Evolutionary conservation across 192 early-diverging fungal species (phyloP).

Genomic region (Hyaloraphidium curvatum): DNA sequence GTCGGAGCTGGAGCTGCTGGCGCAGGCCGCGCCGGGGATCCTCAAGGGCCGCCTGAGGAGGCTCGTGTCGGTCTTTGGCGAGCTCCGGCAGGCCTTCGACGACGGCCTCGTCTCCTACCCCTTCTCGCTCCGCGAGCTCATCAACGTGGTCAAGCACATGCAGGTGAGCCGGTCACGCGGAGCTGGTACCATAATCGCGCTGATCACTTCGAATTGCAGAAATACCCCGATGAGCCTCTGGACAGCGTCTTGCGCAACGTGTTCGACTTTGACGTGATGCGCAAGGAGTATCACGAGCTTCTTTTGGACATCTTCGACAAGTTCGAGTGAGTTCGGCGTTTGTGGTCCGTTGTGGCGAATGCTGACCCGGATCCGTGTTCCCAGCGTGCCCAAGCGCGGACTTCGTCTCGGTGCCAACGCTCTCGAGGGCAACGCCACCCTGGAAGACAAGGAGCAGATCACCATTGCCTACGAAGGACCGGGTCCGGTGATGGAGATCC

Average conservation of each 20-base stretch:
- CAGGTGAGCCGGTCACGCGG: too few relatives aligned
- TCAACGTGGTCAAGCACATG: conserved; percentile 57
- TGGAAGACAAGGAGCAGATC: not conserved
- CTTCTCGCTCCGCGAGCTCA: conserved; percentile 60
- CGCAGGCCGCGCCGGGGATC: conserved; percentile 48
- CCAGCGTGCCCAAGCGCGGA: too few relatives aligned
- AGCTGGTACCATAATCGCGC: too few relatives aligned
- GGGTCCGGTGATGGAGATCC: not conserved
- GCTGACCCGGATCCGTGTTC: not conserved
- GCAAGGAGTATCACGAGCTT: conserved; percentile 38
- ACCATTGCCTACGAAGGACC: not conserved
- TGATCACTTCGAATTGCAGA: too few relatives aligned
- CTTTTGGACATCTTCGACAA: conserved; percentile 50
- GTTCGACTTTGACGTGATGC: conserved; percentile 50
- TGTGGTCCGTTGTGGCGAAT: not conserved
- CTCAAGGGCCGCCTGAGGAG: conserved; percentile 37
- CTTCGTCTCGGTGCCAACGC: not conserved
- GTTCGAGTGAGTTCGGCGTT: conserved; percentile 19
- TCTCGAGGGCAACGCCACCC: not conserved
- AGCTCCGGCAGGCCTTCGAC: conserved; percentile 46
- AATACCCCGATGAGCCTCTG: conserved; percentile 46
- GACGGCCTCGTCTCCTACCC: conserved; percentile 60
- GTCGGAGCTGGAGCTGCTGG: conserved; percentile 50
- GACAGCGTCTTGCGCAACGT: conserved; percentile 52
- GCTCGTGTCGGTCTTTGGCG: conserved; percentile 49